Conservation (phyloP, 257 asterid genomes). For the Apocynum venetum region DNA sequence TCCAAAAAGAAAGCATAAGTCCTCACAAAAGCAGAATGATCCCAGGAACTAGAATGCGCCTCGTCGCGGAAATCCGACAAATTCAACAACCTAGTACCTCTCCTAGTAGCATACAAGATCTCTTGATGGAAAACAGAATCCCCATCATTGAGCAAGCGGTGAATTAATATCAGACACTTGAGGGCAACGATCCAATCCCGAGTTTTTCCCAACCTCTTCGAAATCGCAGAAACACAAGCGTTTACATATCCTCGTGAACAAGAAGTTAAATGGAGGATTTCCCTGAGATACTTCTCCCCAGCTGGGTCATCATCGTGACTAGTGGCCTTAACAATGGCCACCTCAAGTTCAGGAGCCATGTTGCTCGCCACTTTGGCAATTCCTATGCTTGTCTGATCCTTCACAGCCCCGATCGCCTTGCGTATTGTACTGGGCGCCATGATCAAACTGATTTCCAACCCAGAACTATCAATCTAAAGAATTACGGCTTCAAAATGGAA, state of each 20-base stretch:
- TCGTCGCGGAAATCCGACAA: slow-evolving; percentile 73
- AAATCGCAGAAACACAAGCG: slow-evolving; percentile 56
- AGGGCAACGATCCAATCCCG: slow-evolving; percentile 83
- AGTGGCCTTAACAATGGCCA: slow-evolving; percentile 73
- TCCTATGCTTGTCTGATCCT: slow-evolving; percentile 82
- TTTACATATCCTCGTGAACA: slow-evolving; percentile 55
- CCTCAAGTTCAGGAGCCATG: slow-evolving; percentile 77
- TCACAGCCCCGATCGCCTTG: slow-evolving; percentile 80
- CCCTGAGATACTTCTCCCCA: slow-evolving; percentile 62
- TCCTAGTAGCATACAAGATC: slow-evolving; percentile 62
- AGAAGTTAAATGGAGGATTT: slow-evolving; percentile 60
- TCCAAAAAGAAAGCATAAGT: slow-evolving; percentile 62
- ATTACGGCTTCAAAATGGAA: background rate
- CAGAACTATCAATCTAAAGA: background rate
- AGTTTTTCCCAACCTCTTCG: slow-evolving; percentile 62
- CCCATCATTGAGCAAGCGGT: slow-evolving; percentile 64
- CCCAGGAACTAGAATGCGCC: slow-evolving; percentile 79
- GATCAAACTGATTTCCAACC: background rate
- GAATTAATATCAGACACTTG: slow-evolving; percentile 64
- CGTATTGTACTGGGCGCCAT: slow-evolving; percentile 78
- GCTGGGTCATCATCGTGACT: slow-evolving; percentile 83
- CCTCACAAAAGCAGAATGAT: slow-evolving; percentile 71
- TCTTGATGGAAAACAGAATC: slow-evolving; percentile 63
- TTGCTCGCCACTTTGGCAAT: slow-evolving; percentile 72
- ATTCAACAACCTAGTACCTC: slow-evolving; percentile 62